phyloP scores from a whole-genome alignment of 352 stramenopile species.

The Pythium guiyangense region DNA sequence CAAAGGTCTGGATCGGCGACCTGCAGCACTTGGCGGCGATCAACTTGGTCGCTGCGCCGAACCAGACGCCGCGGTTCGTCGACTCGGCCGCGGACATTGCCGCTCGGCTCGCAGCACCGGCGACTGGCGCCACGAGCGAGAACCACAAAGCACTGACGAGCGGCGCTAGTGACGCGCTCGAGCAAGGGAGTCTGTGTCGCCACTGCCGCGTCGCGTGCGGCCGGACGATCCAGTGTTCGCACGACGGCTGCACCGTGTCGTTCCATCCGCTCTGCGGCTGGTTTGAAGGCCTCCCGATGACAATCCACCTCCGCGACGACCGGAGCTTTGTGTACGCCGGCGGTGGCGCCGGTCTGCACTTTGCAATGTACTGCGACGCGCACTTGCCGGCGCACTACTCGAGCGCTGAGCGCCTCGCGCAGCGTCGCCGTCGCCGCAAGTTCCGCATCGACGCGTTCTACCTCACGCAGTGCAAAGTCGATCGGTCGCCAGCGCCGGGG shows the following conservation, averaged over 20 bases:
- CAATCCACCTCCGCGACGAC: conserved; percentile 33
- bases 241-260: conserved; percentile 43
- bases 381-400: conserved; percentile 54
- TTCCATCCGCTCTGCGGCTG: conserved; percentile 86
- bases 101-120: conserved; percentile 18
- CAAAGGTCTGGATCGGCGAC: conserved; percentile 84
- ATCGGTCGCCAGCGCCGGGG: not conserved
- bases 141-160: conserved; percentile 6
- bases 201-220: conserved; percentile 77
- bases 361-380: conserved; percentile 52
- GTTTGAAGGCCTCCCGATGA: conserved; percentile 81
- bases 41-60: conserved; percentile 42
- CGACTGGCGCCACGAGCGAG: not conserved
- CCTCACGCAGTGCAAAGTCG: conserved; percentile 48
- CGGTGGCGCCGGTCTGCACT: conserved; percentile 65
- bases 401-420: conserved; percentile 29
- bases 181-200: conserved; percentile 48
- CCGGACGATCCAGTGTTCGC: conserved; percentile 62
- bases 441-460: conserved; percentile 81
- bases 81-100: conserved; percentile 59
- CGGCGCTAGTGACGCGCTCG: conserved; percentile 9
- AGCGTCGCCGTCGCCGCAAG: conserved; percentile 43
- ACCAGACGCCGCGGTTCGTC: conserved; percentile 39
- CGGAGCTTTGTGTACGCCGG: conserved; percentile 65
- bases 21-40: conserved; percentile 75